These are phyloP conservation scores for Carex arenaria DNA, from an alignment of 202 grass and related monocot species.

Conservation along the genomic window DNA sequence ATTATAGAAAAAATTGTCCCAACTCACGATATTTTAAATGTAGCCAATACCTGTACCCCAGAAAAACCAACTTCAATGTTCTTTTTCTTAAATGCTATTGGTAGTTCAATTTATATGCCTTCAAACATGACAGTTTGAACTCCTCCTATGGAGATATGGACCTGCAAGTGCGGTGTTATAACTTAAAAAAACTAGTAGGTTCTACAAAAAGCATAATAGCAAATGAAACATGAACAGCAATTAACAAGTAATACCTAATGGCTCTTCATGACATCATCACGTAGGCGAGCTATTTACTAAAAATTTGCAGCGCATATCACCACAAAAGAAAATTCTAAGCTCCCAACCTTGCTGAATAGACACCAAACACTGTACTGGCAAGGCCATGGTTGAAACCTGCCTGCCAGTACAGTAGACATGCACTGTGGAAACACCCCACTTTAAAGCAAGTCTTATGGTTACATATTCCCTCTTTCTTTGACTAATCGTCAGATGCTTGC, in stretches of 20 bases:
- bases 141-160: background rate
- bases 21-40: background rate
- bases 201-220: background rate
- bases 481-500: constrained; percentile 10
- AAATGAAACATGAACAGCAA: constrained; percentile 12
- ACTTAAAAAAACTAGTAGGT: constrained; percentile 20
- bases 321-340: background rate
- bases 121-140: constrained; percentile 11
- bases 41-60: constrained; percentile 10
- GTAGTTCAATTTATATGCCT: constrained; percentile 17
- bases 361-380: constrained; percentile 8
- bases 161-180: constrained; percentile 20
- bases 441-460: constrained; percentile 8
- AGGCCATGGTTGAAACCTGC: background rate
- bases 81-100: constrained; percentile 11
- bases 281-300: background rate
- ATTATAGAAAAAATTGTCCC: background rate
- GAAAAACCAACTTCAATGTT: constrained; percentile 5
- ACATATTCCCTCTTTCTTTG: constrained; percentile 14
- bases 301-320: background rate
- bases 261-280: background rate
- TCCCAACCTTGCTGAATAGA: constrained; percentile 2
- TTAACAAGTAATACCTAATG: constrained; percentile 13
- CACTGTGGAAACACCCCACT: constrained; percentile 13
- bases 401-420: background rate